Base-by-base conservation (phyloP, 768 basidiomycete species). In the Mycena epipterygia region DNA sequence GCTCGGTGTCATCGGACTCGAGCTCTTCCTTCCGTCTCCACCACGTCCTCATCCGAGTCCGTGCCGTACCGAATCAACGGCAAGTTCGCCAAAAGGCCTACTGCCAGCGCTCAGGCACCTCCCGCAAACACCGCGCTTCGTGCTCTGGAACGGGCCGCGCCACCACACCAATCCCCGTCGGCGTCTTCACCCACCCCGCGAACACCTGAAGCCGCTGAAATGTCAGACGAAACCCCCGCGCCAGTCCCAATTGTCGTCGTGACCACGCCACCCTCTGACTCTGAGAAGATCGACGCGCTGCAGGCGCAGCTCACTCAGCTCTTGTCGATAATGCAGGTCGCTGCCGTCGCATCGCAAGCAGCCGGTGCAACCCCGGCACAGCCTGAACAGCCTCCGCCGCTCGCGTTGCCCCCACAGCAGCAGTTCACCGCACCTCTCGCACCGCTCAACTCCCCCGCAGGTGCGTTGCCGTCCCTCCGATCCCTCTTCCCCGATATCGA, bases 401-500 rank as follows among this genome's bases (percentile, higher is more conserved):
- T 37, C 8, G 21, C 23, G 11, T 3, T 55, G 8, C 33, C 32
- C 3, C 32, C 21, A 33, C 35, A 33, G 8, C 23, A 19, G 33
- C 53, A 55, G 21, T 55, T 55, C 33, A 37, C 53, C 6, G 9
- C 53, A 21, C 53, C 53, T 23, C 53, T 55, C 11, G 21, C 53
- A 25, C 53, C 53, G 19, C 33, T 19, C 19, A 25, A 55, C 53
- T 55, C 53, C 23, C 29, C 57, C 29, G 65, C 65, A 59, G 56
- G 65, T 67, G 65, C 65, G 46, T 67, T 52, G n/a, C 57, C 56
- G 17, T 72, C 71, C 1, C 60, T 72, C 25, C 49, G 41, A 39
- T 6, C 71, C 37, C 67, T 66, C 51, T 76, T 77, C 61, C 74
- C 74, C 56, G 69, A 76, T 53, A 60, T 73, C 65, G 69, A 73